These are phyloP conservation scores for Daldinia sp. DNA, from an alignment of 2,329 filamentous ascomycete species.

Conservation along the genomic window DNA sequence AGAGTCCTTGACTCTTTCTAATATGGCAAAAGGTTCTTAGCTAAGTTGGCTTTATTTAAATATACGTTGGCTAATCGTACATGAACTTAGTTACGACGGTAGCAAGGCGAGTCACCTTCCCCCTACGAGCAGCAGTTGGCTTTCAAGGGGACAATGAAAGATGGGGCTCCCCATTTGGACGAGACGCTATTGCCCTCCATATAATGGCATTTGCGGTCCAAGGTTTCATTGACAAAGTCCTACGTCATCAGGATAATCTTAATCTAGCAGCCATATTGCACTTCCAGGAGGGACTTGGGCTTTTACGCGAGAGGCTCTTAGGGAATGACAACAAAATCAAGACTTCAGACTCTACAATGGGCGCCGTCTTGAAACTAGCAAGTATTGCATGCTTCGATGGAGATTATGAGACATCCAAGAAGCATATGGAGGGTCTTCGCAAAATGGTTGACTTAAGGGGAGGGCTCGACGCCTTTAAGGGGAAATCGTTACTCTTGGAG, in stretches of 20 bases:
- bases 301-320: background rate
- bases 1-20: background rate
- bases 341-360: background rate
- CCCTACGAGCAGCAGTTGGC: slow-evolving; percentile 6
- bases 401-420: slow-evolving; percentile 46
- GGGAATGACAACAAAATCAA: background rate
- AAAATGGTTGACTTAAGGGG: slow-evolving; percentile 56
- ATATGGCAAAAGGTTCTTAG: background rate
- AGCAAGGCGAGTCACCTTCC: background rate
- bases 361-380: slow-evolving; percentile 1
- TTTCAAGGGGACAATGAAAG: background rate
- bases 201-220: slow-evolving; percentile 16
- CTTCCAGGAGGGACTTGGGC: background rate
- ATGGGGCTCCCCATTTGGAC: slow-evolving; percentile 5
- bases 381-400: slow-evolving; percentile 46
- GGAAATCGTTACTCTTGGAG: slow-evolving; percentile 50
- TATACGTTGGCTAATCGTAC: background rate
- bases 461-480: slow-evolving; percentile 50
- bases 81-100: background rate
- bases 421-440: slow-evolving; percentile 54
- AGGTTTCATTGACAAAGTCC: slow-evolving; percentile 15
- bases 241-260: background rate
- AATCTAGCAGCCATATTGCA: background rate
- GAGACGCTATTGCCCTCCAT: slow-evolving; percentile 11
- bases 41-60: background rate